Base-by-base conservation (phyloP, 352 stramenopile genomes). In the Poterioochromonas sp. region DNA sequence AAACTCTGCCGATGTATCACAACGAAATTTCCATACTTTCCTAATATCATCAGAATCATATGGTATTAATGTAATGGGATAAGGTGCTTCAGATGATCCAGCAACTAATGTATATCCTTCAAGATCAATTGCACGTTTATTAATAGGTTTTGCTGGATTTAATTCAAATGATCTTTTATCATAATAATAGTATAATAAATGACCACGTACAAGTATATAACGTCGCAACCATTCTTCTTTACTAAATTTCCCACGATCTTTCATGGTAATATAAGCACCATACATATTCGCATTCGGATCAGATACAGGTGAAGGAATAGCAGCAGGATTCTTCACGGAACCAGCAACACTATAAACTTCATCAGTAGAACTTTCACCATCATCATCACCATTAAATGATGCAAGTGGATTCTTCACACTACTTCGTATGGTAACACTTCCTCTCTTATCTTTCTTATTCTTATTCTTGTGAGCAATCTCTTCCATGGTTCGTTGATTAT, bases 11-110 rank as follows among this genome's bases (percentile, higher is more conserved):
- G n/a, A 22, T 11, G 65, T 74, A 54, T 74, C 65, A 29, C 39
- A 58, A 11, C 65, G 37, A 39, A 74, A 74, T 54, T 54, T 74
- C 65, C 65, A 74, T 37, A 37, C 20, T 12, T 54, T 51, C 18
- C 65, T 3, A 39, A 40, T 39, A 34, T 74, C 65, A 34, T 74
- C 65, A 54, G 8, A 12, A 71, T 71, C 62, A 8, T n/a, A n/a
- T 47, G 62, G 62, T 32, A 71, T 47, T 3, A 71, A 29, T 29
- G 62, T 43, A 15, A 71, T 41, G 12, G 5, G 26, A 71, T 44
- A 71, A 22, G 62, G 62, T 44, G 62, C 8, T 26, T 22, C n/a
- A 47, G 15, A 29, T 22, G 62, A 1, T 43, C 34, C 62, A 71
- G 8, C 62, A 71, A 71, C 15, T 29, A 71, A 43, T 8, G 62